Conservation (phyloP, 1,284 basidiomycete genomes). For the Abortiporus biennis region DNA sequence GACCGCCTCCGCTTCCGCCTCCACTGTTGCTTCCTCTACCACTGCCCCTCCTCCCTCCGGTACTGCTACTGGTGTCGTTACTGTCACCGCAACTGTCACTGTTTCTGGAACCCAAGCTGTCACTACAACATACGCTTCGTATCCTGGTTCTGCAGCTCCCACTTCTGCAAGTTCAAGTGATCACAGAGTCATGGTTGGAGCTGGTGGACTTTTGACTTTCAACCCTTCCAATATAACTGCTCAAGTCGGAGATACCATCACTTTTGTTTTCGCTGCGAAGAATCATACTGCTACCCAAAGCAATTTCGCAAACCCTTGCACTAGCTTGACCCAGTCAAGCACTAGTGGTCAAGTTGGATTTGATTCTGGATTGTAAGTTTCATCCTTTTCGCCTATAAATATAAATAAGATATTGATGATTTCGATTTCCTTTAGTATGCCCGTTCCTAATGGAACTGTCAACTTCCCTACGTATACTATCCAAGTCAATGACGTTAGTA, state of each 20-base stretch:
- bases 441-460: slow-evolving; percentile 38
- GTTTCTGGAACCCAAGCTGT: slow-evolving; percentile 22
- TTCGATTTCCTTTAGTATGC: slow-evolving; percentile 31
- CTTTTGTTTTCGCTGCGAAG: slow-evolving; percentile 48
- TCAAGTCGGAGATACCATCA: slow-evolving; percentile 51
- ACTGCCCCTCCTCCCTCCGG: slow-evolving; percentile 13
- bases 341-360: slow-evolving; percentile 47
- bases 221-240: slow-evolving; percentile 52
- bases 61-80: slow-evolving; percentile 14
- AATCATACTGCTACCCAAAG: slow-evolving; percentile 52
- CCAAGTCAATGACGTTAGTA: slow-evolving; percentile 49
- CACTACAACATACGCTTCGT: slow-evolving; percentile 28
- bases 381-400: neutral
- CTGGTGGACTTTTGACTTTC: slow-evolving; percentile 36
- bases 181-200: slow-evolving; percentile 48
- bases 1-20: slow-evolving; percentile 17
- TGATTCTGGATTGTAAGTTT: slow-evolving; percentile 55
- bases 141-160: slow-evolving; percentile 25
- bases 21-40: slow-evolving; percentile 19
- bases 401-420: neutral
- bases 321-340: slow-evolving; percentile 38
- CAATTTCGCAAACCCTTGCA: slow-evolving; percentile 51
- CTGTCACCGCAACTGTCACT: slow-evolving; percentile 32
- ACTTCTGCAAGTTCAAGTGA: slow-evolving; percentile 27
- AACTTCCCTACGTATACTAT: slow-evolving; percentile 49